Conservation (phyloP, 2,329 filamentous ascomycete species). For the Alternaria brassicicola region DNA sequence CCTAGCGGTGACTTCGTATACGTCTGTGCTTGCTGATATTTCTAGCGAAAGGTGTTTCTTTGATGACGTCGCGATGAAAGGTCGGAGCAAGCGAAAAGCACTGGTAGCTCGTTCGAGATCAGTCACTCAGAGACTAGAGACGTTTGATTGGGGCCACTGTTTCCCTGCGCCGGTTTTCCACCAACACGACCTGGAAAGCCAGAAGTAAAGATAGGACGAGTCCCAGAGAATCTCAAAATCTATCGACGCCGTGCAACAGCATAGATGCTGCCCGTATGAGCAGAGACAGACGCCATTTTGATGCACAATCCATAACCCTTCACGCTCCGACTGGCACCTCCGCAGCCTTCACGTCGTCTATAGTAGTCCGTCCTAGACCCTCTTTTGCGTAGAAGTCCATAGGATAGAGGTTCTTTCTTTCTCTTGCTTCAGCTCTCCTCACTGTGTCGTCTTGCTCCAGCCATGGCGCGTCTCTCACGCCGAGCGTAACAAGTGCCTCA, state of each 20-base stretch:
- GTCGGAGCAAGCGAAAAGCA: background rate
- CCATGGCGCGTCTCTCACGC: slow-evolving; percentile 69
- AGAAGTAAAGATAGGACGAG: background rate
- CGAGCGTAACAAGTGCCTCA: slow-evolving; percentile 90
- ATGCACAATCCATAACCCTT: background rate
- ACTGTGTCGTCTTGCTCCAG: slow-evolving; percentile 61
- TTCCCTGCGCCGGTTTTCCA: background rate
- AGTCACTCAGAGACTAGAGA: background rate
- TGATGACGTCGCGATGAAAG: background rate
- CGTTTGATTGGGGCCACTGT: background rate
- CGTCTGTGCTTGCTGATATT: background rate
- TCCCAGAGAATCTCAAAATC: background rate
- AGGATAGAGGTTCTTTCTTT: slow-evolving; percentile 73
- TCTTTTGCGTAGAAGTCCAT: slow-evolving; percentile 99
- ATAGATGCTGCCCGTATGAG: too few species aligned
- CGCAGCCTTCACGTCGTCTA: slow-evolving; percentile 37
- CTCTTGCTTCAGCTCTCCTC: slow-evolving; percentile 44
- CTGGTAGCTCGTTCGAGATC: background rate
- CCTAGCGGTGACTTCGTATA: background rate
- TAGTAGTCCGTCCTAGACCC: slow-evolving; percentile 78
- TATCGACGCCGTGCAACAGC: background rate
- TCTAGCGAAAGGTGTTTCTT: background rate
- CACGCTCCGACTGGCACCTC: slow-evolving; percentile 16
- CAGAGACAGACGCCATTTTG: background rate
- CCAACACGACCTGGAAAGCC: background rate